Evolutionary conservation across 768 basidiomycete genomes (phyloP), one percentile per base, ranked within the genome.

Genomic region (Hypsizygus marmoreus): DNA sequence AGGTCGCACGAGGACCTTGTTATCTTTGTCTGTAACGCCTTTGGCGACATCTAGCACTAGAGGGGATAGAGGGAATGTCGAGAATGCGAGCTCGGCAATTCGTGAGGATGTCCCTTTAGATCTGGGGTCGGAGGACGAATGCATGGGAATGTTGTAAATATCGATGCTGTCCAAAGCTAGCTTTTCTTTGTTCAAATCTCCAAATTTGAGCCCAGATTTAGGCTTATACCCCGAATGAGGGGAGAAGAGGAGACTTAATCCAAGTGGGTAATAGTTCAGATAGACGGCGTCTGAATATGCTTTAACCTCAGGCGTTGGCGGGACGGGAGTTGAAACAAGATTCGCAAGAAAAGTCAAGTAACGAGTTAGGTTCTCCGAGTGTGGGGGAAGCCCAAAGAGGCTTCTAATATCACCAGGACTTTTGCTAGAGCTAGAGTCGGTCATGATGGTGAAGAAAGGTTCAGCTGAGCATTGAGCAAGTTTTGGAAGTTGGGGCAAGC

Each of bases 221-320:
- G 81, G 84, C 56, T 75, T 81, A 68, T 88, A 88, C 19, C 81
- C 84, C 14, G 77, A 69, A 40, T 66, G 66, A 4, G 91, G 91
- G 17, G 73, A 53, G 70, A 87, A 95, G 55, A 87, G 79, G 35
- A 97, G 68, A 53, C 92, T 95, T 57, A 95, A 57, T 9, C 95
- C 95, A 23, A 95, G 74, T 1, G 74, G 24, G 58, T 75, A 77
- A 69, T 91, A 95, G 63, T 91, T 95, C 71, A 90, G 79, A 72
- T 94, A 98, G 53, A 92, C 82, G 6, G 79, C 78, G 63, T 97
- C 91, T 22, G 89, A 62, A 63, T 91, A 94, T 0, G 82, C 72
- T 62, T 90, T 92, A 65, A 92, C 68, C 55, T 89, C 79, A 24
- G 89, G 84, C n/a, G 53, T 55, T 4, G 60, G 26, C 13, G 51